Percentiles rank a stretch among this genome's conserved stretches.
These are phyloP conservation scores for Mycena leptocephala DNA, from an alignment of 768 basidiomycete species.

Conservation along the genomic window DNA sequence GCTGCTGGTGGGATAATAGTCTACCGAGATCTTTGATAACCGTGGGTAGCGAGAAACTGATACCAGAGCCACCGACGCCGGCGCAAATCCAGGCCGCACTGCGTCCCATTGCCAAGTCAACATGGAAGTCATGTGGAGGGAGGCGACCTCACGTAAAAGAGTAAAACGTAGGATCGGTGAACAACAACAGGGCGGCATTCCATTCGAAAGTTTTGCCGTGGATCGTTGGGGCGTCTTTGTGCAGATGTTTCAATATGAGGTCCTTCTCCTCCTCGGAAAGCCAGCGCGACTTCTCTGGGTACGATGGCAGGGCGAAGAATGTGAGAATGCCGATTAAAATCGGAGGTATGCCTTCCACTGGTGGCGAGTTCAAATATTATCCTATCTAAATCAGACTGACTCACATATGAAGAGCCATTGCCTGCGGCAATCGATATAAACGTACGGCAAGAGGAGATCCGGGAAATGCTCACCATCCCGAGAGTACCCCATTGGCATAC, in stretches of 20 bases:
- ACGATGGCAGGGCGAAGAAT: constrained; percentile 54
- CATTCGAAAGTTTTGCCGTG: constrained; percentile 32
- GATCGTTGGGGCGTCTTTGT: constrained; percentile 35
- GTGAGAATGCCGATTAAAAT: constrained; percentile 39
- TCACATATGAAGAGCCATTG: constrained; percentile 51
- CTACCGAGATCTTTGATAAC: constrained; percentile 41
- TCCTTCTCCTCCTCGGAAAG: constrained; percentile 53
- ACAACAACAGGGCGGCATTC: constrained; percentile 22
- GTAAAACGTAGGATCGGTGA: constrained; percentile 38
- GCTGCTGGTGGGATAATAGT: neutral
- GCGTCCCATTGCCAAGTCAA: neutral
- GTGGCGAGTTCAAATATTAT: constrained; percentile 29
- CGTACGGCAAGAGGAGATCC: neutral
- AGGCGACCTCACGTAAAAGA: constrained; percentile 30
- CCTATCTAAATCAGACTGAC: neutral
- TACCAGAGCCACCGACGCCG: constrained; percentile 39
- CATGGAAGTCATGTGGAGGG: neutral
- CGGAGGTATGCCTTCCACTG: constrained; percentile 38
- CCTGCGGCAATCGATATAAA: neutral
- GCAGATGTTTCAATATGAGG: constrained; percentile 48
- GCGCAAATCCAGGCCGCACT: constrained; percentile 38
- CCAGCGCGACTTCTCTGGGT: constrained; percentile 58
- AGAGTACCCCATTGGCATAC: constrained; percentile 34
- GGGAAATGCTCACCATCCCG: constrained; percentile 35
- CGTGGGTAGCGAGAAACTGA: constrained; percentile 39